Base-by-base conservation (phyloP, 768 basidiomycete genomes). In the Mycena albidolilacea region DNA sequence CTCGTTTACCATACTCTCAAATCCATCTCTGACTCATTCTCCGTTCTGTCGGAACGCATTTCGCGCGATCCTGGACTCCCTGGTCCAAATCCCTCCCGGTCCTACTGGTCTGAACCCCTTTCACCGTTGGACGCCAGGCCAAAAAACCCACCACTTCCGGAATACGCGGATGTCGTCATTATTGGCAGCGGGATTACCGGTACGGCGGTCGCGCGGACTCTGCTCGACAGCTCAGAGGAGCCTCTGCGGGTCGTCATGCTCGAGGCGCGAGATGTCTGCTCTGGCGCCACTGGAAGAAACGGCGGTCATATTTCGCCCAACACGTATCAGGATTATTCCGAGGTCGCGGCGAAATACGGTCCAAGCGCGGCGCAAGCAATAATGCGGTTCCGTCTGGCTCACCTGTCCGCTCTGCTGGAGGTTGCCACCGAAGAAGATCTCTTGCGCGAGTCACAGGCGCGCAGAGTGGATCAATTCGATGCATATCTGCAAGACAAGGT, bases 111-210 rank as follows among this genome's bases (percentile, higher is more conserved):
- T 9, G 77, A 85, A 10, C 91, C 92, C 2, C 82, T 83, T 0
- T 85, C 90, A 0, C 78, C 85, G 17, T 73, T 50, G 65, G 69
- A 74, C 48, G 37, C 43, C 21, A 15, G 12, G 41, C 41, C 1
- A 2, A 35, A 37, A 5, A 62, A 11, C 12, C 1, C 58, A 9
- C 7, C 43, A 1, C 62, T 85, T 19, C 90, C 89, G 7, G 73
- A 77, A 0, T 81, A 90, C 62, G 91, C 88, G 7, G 94, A 95
- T 74, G 81, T 95, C 2, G 89, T 94, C 35, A 84, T 95, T 63
- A 87, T 95, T 66, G 94, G 94, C 3, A 92, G 91, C n/a, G 94
- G 94, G 0, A 92, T 95, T 70, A 91, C 93, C 0, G 93, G 93
- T 5, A 85, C 91, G 0, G 85, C 90, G 1, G 79, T 93, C 57